A percentile compares a stretch with the other conserved stretches of the same genome.
Conservation (phyloP, 163 green algal genomes). For the Scenedesmus sp. region DNA sequence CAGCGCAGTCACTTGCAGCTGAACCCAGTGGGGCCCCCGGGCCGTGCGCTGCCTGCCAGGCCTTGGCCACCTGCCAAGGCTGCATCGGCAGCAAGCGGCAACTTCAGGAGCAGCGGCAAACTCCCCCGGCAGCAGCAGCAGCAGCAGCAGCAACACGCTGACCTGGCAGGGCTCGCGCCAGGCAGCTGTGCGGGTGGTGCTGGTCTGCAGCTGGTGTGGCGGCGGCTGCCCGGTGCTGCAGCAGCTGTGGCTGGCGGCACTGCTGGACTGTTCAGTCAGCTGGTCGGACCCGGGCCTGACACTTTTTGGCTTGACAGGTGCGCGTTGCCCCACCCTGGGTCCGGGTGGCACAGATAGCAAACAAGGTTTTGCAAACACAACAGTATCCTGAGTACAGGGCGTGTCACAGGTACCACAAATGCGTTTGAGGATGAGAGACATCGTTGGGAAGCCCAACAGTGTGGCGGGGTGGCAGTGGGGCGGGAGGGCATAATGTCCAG, state of each 20-base stretch:
- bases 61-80: constrained; percentile 51
- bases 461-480: too few species aligned
- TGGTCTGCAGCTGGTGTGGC: constrained; percentile 55
- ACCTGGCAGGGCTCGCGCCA: background rate
- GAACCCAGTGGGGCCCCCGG: constrained; percentile 60
- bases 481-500: too few species aligned
- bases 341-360: too few species aligned
- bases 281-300: constrained; percentile 74
- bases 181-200: background rate
- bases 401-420: too few species aligned
- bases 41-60: constrained; percentile 43
- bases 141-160: background rate
- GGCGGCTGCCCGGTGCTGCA: constrained; percentile 58
- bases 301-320: constrained; percentile 95
- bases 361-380: too few species aligned
- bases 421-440: too few species aligned
- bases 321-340: too few species aligned
- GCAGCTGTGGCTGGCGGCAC: constrained; percentile 51
- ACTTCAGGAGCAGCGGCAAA: background rate
- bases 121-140: background rate
- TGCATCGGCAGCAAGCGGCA: constrained; percentile 18
- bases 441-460: too few species aligned
- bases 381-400: too few species aligned
- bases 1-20: background rate
- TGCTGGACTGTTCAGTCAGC: constrained; percentile 71